Percentiles rank a stretch among this genome's conserved stretches.
phyloP scores from a whole-genome alignment of 169 alveolate genomes.

The Plasmodium coatneyi region DNA sequence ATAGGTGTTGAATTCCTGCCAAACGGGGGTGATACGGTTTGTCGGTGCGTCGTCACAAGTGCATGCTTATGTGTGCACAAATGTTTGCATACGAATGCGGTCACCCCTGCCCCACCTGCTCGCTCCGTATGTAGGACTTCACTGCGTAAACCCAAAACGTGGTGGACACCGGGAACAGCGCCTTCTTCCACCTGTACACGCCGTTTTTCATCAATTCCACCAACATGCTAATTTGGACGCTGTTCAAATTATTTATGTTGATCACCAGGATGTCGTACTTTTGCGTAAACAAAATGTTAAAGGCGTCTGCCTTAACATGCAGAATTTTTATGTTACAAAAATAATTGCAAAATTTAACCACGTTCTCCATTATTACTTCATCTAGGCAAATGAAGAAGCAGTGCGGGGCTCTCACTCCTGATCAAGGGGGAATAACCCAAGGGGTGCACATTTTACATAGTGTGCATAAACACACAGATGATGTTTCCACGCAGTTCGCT shows the following conservation, averaged over 20 bases:
- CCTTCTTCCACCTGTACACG: slow-evolving; percentile 34
- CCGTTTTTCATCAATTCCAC: slow-evolving; percentile 67
- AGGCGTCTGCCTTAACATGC: slow-evolving; percentile 43
- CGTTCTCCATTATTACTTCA: slow-evolving; percentile 49
- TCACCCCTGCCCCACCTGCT: background rate
- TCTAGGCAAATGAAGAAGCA: slow-evolving; percentile 67
- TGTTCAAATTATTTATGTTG: slow-evolving; percentile 55
- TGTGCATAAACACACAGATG: background rate
- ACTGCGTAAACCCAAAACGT: slow-evolving; percentile 69
- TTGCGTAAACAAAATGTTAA: slow-evolving; percentile 40
- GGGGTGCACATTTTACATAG: background rate
- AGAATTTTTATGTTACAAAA: slow-evolving; percentile 43
- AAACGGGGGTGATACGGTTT: background rate
- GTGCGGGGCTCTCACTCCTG: slow-evolving; percentile 69
- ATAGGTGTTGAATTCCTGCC: slow-evolving; percentile 51
- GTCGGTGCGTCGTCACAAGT: background rate
- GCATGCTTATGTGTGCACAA: background rate
- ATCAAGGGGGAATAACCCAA: background rate
- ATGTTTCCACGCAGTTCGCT: background rate
- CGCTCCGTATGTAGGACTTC: slow-evolving; percentile 48
- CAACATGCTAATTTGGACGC: slow-evolving; percentile 34
- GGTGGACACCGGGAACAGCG: slow-evolving; percentile 32
- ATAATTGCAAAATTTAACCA: slow-evolving; percentile 59
- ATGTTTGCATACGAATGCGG: background rate
- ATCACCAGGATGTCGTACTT: slow-evolving; percentile 60